A percentile compares a stretch with the other conserved stretches of the same genome.
Evolutionary conservation across 495 filamentous ascomycete species (phyloP).

Genomic region (Aspergillus sclerotiicarbonarius): DNA sequence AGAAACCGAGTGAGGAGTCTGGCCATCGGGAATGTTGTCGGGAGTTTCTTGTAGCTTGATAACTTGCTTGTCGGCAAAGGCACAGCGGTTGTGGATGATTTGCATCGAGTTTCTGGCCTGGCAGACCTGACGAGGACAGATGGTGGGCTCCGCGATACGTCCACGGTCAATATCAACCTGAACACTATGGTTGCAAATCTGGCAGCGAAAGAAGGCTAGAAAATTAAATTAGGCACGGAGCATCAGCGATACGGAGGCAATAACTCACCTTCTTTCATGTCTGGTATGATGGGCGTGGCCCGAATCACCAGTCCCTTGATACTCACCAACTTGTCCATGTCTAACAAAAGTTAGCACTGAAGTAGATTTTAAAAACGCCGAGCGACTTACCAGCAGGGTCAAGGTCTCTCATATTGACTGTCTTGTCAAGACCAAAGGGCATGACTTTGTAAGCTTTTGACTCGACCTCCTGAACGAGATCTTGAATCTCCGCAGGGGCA

Average conservation of each 20-base stretch:
- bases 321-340: conserved; percentile 94
- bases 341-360: conserved; percentile 37
- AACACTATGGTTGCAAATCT: conserved; percentile 85
- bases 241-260: not conserved
- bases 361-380: not conserved
- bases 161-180: conserved; percentile 91
- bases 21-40: conserved; percentile 88
- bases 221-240: not conserved
- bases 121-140: conserved; percentile 83
- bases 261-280: conserved; percentile 80
- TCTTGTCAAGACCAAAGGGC: conserved; percentile 83
- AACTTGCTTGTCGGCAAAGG: conserved; percentile 95
- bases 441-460: conserved; percentile 78
- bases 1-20: conserved; percentile 96
- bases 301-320: conserved; percentile 97
- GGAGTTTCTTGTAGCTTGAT: conserved; percentile 99
- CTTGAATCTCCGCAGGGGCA: conserved; percentile 48
- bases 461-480: conserved; percentile 63
- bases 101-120: conserved; percentile 92
- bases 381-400: conserved; percentile 72
- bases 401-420: conserved; percentile 90
- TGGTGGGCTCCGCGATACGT: conserved; percentile 90
- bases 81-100: conserved; percentile 93
- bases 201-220: conserved; percentile 87
- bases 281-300: conserved; percentile 91